Evolutionary conservation across 2,329 filamentous ascomycete species (phyloP), one percentile per base, ranked within the genome.

Genomic region (Aspergillus novofumigatus): DNA sequence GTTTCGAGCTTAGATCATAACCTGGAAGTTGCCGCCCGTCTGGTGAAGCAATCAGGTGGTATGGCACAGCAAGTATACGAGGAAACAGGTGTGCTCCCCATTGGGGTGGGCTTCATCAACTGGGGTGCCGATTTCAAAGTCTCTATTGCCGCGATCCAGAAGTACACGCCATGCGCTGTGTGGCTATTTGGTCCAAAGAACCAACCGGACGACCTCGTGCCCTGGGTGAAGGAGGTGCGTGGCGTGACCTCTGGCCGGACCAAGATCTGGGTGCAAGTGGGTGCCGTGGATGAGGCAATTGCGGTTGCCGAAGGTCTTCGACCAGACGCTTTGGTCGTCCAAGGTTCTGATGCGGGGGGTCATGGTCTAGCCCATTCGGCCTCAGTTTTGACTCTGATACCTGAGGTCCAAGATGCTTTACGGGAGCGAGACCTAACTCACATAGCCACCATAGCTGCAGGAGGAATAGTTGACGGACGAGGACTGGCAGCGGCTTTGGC

Each of bases 331-430:
- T 60, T 84, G 3, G 80, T 84, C 2, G 65, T 81, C 2, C 82
- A 84, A 64, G 82, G 82, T 1, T 69, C 72, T 3, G 82, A 84
- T 60, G 80, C 81, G 0, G 82, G 82, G 11, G 82, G 82, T 0
- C 82, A 84, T 58, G 80, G 81, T 0, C 72, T 80, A 9, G 74
- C 72, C 1, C 70, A 66, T 1, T 75, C 78, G 25, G 80, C 79
- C 0, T 65, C 81, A 14, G 69, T 82, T 38, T 68, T 82, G 54
- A 72, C 79, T 0, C 67, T 84, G 0, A 60, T 85, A 3, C 82
- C 82, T 0, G 82, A 84, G 59, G 72, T 80, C 1, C 65, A 66
- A 4, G 80, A 83, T 62, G 71, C 72, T 1, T 61, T 80, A 25
- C 42, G 50, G 8, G 60, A 55, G 3, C 59, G 57, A 1, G 61